Conservation (phyloP, 2,329 filamentous ascomycete genomes). For the Arthrobotrys sinensis region DNA sequence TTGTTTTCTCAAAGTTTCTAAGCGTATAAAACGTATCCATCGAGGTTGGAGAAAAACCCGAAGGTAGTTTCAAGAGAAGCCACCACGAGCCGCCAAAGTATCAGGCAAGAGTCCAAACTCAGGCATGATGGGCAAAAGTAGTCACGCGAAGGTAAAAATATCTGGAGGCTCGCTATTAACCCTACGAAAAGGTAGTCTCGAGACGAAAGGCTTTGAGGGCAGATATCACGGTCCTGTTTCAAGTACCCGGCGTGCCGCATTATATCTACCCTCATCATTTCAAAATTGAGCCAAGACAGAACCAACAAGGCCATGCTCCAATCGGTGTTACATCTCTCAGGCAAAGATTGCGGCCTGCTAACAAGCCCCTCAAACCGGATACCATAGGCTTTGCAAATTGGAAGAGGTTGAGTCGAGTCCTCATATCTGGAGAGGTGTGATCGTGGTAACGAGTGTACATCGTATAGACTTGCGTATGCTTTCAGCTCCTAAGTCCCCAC, state of each 20-base stretch:
- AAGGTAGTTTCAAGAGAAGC: slow-evolving; percentile 11
- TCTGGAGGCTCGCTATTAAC: slow-evolving; percentile 4
- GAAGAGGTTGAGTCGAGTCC: too few species aligned
- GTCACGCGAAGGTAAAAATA: too few species aligned
- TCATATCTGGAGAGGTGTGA: neutral
- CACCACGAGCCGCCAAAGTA: slow-evolving; percentile 3
- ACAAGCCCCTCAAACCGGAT: too few species aligned
- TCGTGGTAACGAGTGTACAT: neutral
- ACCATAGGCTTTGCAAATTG: too few species aligned
- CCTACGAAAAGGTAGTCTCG: neutral
- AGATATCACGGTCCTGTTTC: slow-evolving; percentile 18
- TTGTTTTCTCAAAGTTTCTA: slow-evolving; percentile 12
- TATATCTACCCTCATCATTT: slow-evolving; percentile 22
- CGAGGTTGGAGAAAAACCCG: slow-evolving; percentile 1
- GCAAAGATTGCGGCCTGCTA: too few species aligned
- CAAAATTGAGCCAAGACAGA: slow-evolving; percentile 6
- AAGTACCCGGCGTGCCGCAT: slow-evolving; percentile 11
- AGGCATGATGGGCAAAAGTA: slow-evolving; percentile 6
- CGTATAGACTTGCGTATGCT: neutral
- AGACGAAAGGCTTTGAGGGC: slow-evolving; percentile 8
- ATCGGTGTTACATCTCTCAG: slow-evolving; percentile 9
- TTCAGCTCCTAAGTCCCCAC: neutral
- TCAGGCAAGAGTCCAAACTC: neutral
- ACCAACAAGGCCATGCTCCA: neutral
- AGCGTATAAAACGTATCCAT: neutral